Base-by-base conservation (phyloP, 148 eudicot genomes). In the Rhododendron vialii region DNA sequence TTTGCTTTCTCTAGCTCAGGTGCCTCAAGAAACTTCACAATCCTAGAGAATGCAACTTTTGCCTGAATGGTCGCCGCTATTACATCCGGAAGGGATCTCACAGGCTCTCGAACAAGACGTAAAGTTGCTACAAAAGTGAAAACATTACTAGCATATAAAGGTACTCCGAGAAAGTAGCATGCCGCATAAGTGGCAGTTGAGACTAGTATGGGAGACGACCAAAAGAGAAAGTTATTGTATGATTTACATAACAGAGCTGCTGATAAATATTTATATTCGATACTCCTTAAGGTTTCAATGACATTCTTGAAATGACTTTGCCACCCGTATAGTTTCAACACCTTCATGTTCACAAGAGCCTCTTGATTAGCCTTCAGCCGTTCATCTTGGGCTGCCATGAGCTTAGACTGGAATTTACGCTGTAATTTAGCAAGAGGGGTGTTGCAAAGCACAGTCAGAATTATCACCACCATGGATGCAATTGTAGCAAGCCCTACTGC, bases 41-140 rank as follows among this genome's bases (percentile, higher is more conserved):
- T 92, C 87, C 99, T 87, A 13, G 87, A 84, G 84, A 93, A 96
- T 9, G 99, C 92, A 35, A 96, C 98, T 84, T 92, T 93, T 22
- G 98, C 98, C 90, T 96, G 98, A 88, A 96, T 95, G 81, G 92
- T 91, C 2, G 91, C 94, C 14, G 92, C 94, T 69, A 96, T 90
- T 57, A 94, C 98, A 86, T 96, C 99, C 11, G 99, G 99, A 36
- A 95, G 92, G n/a, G 92, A 33, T 89, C 98, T 92, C 33, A 96
- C 86, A 15, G 99, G 98, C 1, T 96, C 99, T 88, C 95, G 99
- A 79, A 96, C 94, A 74, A 96, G 93, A 41, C 98, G 93, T 73
- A 96, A 89, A 1, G 98, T 92, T 69, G 99, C 98, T 24, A 96
- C 95, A 81, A 96, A 96, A 18, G 99, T 95, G 86, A 96, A 96